Conservation (phyloP, 306 rosid species). For the Fragaria iinumae region DNA sequence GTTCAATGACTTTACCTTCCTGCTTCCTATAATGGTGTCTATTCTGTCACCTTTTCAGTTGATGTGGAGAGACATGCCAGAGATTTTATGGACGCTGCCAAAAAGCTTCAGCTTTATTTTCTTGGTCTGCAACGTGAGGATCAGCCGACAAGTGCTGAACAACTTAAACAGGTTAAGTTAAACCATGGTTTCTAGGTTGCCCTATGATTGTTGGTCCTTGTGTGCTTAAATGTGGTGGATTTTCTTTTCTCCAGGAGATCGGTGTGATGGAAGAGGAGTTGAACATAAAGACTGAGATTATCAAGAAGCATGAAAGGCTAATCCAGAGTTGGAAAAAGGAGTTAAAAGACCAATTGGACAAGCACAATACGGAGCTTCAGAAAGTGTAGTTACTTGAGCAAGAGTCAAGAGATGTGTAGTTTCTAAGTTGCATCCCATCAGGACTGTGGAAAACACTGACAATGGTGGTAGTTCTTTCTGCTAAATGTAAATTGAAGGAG, state of each 20-base stretch:
- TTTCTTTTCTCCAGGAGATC: slow-evolving; percentile 59
- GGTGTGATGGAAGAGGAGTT: slow-evolving; percentile 79
- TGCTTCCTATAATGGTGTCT: not conserved
- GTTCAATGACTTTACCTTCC: not conserved
- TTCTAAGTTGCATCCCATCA: not conserved
- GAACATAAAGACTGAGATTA: slow-evolving; percentile 49
- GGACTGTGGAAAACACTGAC: not conserved
- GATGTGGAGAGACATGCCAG: slow-evolving; percentile 93
- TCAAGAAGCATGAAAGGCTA: slow-evolving; percentile 66
- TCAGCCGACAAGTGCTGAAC: slow-evolving; percentile 63
- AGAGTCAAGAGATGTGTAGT: not conserved
- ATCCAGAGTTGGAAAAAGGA: slow-evolving; percentile 81
- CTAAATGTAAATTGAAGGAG: not conserved
- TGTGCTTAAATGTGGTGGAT: not conserved
- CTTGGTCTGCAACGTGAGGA: slow-evolving; percentile 77
- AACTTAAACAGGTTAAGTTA: slow-evolving; percentile 61
- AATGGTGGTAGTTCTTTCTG: not conserved
- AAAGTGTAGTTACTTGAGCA: slow-evolving; percentile 40
- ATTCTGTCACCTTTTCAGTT: slow-evolving; percentile 41
- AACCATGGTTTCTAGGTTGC: not conserved
- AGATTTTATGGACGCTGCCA: slow-evolving; percentile 97
- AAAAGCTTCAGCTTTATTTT: slow-evolving; percentile 81
- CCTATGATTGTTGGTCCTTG: not conserved
- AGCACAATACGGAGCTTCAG: slow-evolving; percentile 67
- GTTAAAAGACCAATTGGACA: slow-evolving; percentile 63